phyloP scores from a whole-genome alignment of 805 yeast genomes.

The Metschnikowia baotianmanensis region DNA sequence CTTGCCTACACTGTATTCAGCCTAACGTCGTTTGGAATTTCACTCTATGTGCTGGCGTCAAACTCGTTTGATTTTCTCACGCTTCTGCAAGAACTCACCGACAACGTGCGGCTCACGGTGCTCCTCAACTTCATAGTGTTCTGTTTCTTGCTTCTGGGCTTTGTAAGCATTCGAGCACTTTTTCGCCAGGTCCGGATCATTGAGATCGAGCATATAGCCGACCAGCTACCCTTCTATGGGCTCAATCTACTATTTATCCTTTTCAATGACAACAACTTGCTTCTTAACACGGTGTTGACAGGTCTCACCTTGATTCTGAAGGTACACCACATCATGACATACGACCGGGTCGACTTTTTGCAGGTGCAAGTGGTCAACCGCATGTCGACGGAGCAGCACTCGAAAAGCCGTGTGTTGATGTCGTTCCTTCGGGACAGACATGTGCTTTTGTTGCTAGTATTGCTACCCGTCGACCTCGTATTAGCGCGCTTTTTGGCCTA shows the following conservation, averaged over 20 bases:
- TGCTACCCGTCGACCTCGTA: slow-evolving; percentile 49
- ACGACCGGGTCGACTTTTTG: slow-evolving; percentile 47
- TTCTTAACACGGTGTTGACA: slow-evolving; percentile 44
- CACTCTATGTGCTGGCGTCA: slow-evolving; percentile 14
- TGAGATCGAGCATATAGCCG: slow-evolving; percentile 65
- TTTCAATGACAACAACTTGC: slow-evolving; percentile 60
- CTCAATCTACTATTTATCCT: slow-evolving; percentile 57
- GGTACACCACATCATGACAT: slow-evolving; percentile 74
- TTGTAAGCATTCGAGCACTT: slow-evolving; percentile 40
- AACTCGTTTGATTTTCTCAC: slow-evolving; percentile 16
- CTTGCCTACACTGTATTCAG: slow-evolving; percentile 16
- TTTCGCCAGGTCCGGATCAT: slow-evolving; percentile 75
- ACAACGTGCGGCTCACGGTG: slow-evolving; percentile 13
- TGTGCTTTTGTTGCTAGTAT: slow-evolving; percentile 42
- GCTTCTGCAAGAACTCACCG: slow-evolving; percentile 18
- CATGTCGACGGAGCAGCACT: slow-evolving; percentile 16
- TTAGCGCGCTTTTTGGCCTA: slow-evolving; percentile 57
- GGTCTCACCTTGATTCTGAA: slow-evolving; percentile 42
- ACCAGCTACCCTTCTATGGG: slow-evolving; percentile 33
- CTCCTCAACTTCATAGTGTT: slow-evolving; percentile 19
- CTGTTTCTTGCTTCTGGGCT: slow-evolving; percentile 19
- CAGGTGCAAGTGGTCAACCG: slow-evolving; percentile 30
- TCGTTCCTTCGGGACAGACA: slow-evolving; percentile 38
- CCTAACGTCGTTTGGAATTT: slow-evolving; percentile 10
- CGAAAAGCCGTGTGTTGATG: slow-evolving; percentile 27